These are phyloP conservation scores for Phialophora expanda DNA, from an alignment of 2,329 filamentous ascomycete species.

Conservation along the genomic window DNA sequence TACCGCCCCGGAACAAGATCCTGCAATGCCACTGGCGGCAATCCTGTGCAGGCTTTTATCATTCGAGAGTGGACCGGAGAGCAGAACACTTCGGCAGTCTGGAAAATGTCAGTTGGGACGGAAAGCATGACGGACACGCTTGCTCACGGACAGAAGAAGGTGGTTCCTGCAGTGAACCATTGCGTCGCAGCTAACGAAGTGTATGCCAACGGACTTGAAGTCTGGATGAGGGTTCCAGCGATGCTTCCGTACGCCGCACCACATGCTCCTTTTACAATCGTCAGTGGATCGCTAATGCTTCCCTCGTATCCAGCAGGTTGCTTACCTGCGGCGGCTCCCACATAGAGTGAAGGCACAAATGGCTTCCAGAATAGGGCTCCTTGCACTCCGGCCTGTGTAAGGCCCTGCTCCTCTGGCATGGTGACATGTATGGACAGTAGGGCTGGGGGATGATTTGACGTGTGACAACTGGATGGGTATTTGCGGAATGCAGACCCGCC, in stretches of 20 bases:
- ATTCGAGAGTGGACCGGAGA: constrained; percentile 26
- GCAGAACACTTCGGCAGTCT: constrained; percentile 28
- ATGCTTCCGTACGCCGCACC: constrained; percentile 71
- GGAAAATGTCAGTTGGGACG: not conserved
- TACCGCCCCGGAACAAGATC: constrained; percentile 34
- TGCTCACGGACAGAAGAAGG: constrained; percentile 70
- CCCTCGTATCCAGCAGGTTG: not conserved
- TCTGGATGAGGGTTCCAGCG: constrained; percentile 72
- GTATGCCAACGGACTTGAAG: constrained; percentile 69
- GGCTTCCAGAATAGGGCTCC: constrained; percentile 16
- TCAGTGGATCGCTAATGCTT: constrained; percentile 1
- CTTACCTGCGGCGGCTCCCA: constrained; percentile 65
- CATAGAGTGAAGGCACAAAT: constrained; percentile 56
- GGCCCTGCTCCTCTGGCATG: not conserved
- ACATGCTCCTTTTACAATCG: constrained; percentile 56
- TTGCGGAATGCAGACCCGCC: constrained; percentile 10
- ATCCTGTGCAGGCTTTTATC: constrained; percentile 40
- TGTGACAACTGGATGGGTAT: not conserved
- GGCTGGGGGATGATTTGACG: not conserved
- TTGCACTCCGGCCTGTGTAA: not conserved
- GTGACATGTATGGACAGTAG: not conserved
- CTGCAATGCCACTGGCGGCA: constrained; percentile 35
- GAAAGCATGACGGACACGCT: not conserved
- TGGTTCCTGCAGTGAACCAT: constrained; percentile 78
- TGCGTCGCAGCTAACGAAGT: constrained; percentile 75